Conservation (phyloP, 331 rosid genomes). For the Pyrus hybrid region DNA sequence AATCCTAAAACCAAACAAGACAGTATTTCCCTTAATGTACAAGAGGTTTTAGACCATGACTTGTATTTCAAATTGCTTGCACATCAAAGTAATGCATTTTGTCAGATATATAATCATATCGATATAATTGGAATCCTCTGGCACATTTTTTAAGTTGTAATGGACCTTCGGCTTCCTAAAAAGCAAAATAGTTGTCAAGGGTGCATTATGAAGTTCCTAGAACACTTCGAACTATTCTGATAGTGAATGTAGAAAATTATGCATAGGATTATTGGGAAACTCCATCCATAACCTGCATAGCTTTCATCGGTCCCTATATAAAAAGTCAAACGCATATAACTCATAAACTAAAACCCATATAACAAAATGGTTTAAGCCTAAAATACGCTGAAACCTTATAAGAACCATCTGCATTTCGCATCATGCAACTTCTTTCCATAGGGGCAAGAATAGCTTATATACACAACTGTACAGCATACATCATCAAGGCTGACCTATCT, state of each 20-base stretch:
- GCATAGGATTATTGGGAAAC: not conserved
- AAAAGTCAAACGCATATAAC: too few species aligned
- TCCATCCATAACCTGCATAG: not conserved
- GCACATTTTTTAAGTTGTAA: not conserved
- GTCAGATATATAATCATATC: too few species aligned
- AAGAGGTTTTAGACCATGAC: not conserved
- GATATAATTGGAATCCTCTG: not conserved
- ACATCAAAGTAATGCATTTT: too few species aligned
- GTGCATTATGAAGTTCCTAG: not conserved
- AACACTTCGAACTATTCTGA: not conserved
- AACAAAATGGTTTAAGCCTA: not conserved
- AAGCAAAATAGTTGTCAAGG: not conserved
- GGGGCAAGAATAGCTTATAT: not conserved
- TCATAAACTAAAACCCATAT: not conserved
- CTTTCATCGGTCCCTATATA: not conserved
- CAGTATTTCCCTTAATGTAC: not conserved
- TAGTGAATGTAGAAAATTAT: too few species aligned
- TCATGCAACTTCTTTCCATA: not conserved
- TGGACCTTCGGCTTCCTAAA: not conserved
- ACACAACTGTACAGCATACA: not conserved
- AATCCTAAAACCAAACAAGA: slow-evolving; percentile 44
- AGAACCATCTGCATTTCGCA: not conserved
- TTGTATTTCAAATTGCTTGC: not conserved
- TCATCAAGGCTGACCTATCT: not conserved
- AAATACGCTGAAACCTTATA: too few species aligned